Evolutionary conservation across 225 moss, liverwort and hornwort genomes (phyloP).

Genomic region (Pseudoscleropodium purum): DNA sequence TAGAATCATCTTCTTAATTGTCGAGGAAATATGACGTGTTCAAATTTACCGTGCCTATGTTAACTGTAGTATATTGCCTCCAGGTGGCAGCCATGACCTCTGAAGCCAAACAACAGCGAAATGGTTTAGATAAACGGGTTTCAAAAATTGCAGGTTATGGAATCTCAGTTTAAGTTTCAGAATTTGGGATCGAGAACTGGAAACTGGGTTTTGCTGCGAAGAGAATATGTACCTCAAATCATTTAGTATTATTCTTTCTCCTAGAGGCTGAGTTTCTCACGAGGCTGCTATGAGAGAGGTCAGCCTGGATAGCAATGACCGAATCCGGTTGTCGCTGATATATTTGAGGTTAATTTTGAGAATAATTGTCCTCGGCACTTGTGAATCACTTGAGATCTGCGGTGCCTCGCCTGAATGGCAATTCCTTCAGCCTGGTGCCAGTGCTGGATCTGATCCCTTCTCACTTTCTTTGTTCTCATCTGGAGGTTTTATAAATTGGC

Average conservation of each 20-base stretch:
- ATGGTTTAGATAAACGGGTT: constrained; percentile 35
- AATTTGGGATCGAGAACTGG: not conserved
- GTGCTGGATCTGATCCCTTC: not conserved
- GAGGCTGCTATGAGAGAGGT: constrained; percentile 11
- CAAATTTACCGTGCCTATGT: not conserved
- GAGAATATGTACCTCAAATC: not conserved
- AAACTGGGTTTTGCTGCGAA: not conserved
- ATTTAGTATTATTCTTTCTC: constrained; percentile 6
- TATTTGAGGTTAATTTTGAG: constrained; percentile 17
- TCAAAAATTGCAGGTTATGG: constrained; percentile 38
- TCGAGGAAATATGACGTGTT: not conserved
- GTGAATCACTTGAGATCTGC: not conserved
- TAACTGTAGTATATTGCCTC: not conserved
- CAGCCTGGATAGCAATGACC: constrained; percentile 8
- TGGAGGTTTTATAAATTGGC: not conserved
- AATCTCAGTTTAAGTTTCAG: constrained; percentile 34
- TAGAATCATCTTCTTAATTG: not conserved
- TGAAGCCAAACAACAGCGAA: constrained; percentile 45
- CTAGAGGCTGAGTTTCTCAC: constrained; percentile 1
- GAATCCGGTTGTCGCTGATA: constrained; percentile 9
- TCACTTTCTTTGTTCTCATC: not conserved
- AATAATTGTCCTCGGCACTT: constrained; percentile 5
- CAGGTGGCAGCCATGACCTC: constrained; percentile 56
- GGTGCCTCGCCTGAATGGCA: not conserved
- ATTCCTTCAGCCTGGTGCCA: not conserved